Conservation (phyloP, 352 stramenopile species). For the Pythium sp. region DNA sequence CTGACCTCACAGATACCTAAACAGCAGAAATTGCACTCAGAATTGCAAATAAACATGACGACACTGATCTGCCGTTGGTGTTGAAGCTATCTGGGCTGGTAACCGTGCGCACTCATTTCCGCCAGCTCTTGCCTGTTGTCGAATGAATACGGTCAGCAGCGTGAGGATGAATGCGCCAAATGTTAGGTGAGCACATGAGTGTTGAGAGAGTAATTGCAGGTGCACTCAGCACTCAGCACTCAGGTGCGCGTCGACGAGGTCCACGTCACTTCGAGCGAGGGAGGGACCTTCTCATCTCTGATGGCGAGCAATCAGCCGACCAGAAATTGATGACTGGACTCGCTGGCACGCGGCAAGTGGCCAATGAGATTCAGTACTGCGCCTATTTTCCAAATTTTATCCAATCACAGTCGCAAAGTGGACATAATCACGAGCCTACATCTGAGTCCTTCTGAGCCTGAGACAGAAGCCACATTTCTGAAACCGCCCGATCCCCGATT, state of each 20-base stretch:
- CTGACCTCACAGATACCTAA: neutral
- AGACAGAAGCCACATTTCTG: neutral
- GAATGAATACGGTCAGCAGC: neutral
- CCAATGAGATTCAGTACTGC: neutral
- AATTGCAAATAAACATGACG: neutral
- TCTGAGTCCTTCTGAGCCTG: conserved; percentile 9
- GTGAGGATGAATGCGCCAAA: neutral
- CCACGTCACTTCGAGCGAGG: neutral
- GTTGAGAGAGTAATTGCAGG: too few species aligned
- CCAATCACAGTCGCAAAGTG: neutral
- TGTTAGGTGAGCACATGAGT: too few species aligned
- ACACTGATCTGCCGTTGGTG: too few species aligned
- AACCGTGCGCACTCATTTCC: neutral
- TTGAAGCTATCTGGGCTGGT: neutral
- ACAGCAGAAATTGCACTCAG: neutral
- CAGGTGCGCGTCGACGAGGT: neutral
- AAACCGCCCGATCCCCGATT: neutral
- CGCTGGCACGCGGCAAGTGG: neutral
- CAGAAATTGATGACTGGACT: conserved; percentile 5
- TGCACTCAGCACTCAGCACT: too few species aligned
- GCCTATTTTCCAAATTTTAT: neutral
- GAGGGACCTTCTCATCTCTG: neutral
- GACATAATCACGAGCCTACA: neutral
- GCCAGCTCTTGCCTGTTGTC: neutral
- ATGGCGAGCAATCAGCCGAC: neutral